These are phyloP conservation scores for Parastagonospora nodorum DNA, from an alignment of 2,329 filamentous ascomycete genomes.

Conservation along the genomic window DNA sequence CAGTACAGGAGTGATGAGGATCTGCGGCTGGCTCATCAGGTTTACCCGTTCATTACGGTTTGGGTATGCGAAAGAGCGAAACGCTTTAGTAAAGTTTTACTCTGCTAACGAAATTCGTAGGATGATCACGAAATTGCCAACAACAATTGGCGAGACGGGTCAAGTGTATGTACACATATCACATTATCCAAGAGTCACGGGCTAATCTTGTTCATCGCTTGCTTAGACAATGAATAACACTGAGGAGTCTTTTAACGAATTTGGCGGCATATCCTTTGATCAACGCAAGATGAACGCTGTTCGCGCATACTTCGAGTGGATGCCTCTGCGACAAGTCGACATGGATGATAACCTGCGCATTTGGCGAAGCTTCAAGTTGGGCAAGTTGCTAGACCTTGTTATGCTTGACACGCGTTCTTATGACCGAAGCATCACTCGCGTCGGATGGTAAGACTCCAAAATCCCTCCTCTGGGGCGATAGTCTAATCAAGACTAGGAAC, in stretches of 20 bases:
- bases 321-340: slow-evolving; percentile 51
- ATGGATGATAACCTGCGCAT: slow-evolving; percentile 52
- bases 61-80: slow-evolving; percentile 41
- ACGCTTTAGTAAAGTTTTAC: background rate
- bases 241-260: slow-evolving; percentile 47
- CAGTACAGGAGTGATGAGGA: slow-evolving; percentile 50
- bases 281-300: slow-evolving; percentile 54
- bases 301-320: slow-evolving; percentile 53
- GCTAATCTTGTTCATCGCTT: background rate
- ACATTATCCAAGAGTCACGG: background rate
- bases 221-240: slow-evolving; percentile 48
- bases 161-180: background rate
- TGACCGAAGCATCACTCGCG: slow-evolving; percentile 39
- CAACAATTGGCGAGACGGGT: slow-evolving; percentile 44
- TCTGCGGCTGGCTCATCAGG: slow-evolving; percentile 45
- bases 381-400: slow-evolving; percentile 47
- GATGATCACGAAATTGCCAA: slow-evolving; percentile 46
- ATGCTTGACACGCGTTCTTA: slow-evolving; percentile 51
- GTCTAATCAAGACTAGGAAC: slow-evolving; percentile 54
- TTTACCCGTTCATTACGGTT: slow-evolving; percentile 50
- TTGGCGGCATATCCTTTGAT: slow-evolving; percentile 49
- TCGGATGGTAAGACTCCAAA: background rate
- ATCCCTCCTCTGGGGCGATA: background rate
- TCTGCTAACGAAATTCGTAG: background rate
- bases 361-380: slow-evolving; percentile 47